A percentile compares a stretch with the other conserved stretches of the same genome.
phyloP scores from a whole-genome alignment of 2,329 filamentous ascomycete genomes.

The Leptographium procerum region DNA sequence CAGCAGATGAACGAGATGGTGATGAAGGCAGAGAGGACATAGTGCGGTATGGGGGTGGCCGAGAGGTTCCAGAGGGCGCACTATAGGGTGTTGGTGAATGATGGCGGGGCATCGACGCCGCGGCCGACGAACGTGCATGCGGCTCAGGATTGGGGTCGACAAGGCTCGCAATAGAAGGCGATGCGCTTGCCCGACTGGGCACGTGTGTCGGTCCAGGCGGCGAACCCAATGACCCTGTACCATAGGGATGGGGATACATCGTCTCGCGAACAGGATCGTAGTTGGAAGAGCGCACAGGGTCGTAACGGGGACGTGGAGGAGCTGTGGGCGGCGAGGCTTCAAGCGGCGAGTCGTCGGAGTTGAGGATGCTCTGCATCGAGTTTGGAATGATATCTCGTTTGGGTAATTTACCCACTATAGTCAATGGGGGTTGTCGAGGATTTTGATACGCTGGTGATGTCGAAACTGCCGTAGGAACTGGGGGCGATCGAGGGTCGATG shows the following conservation, averaged over 20 bases:
- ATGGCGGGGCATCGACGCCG: conserved; percentile 15
- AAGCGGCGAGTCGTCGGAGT: conserved; percentile 36
- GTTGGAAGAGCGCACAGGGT: conserved; percentile 72
- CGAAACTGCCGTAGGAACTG: conserved; percentile 5
- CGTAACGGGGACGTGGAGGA: conserved; percentile 58
- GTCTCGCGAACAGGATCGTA: conserved; percentile 55
- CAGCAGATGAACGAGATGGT: conserved; percentile 20
- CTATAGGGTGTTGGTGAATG: conserved; percentile 19
- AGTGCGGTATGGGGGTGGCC: conserved; percentile 1
- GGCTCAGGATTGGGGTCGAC: conserved; percentile 56
- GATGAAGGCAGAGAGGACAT: conserved; percentile 11
- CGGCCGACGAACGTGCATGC: conserved; percentile 18
- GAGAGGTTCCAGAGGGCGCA: conserved; percentile 7
- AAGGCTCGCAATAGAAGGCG: conserved; percentile 82
- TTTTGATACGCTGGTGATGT: conserved; percentile 10
- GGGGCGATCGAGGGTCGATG: conserved; percentile 19
- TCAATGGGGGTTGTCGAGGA: conserved; percentile 8
- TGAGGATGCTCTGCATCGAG: conserved; percentile 46
- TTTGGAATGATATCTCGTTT: conserved; percentile 40
- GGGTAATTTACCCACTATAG: conserved; percentile 30
- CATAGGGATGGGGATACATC: conserved; percentile 39
- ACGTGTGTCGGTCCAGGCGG: conserved; percentile 34
- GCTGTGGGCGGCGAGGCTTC: conserved; percentile 25
- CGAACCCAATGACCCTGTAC: conserved; percentile 35
- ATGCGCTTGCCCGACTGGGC: conserved; percentile 67